These are phyloP conservation scores for Fusarium bactridioides DNA, from an alignment of 2,329 filamentous ascomycete species.

Conservation along the genomic window DNA sequence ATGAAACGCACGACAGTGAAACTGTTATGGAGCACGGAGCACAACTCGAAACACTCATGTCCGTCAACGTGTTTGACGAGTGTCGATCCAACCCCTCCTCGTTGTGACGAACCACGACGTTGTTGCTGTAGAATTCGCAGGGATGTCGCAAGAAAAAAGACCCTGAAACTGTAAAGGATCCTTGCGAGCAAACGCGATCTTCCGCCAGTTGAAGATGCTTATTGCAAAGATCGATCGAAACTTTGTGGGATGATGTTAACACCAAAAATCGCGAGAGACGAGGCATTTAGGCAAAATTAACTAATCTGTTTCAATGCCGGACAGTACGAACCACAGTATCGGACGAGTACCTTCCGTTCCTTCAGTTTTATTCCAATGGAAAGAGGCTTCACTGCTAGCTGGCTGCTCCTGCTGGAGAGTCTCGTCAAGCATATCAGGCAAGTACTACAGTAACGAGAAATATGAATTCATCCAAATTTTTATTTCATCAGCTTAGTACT, in stretches of 20 bases:
- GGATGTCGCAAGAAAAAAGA: constrained; percentile 6
- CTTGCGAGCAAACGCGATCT: constrained; percentile 1
- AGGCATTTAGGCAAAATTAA: not conserved
- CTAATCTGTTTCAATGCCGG: not conserved
- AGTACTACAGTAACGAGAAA: not conserved
- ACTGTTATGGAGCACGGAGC: constrained; percentile 22
- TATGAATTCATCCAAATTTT: not conserved
- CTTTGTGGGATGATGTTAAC: not conserved
- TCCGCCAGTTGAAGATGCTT: not conserved
- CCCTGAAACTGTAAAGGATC: constrained; percentile 17
- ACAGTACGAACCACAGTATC: not conserved
- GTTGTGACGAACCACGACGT: constrained; percentile 3
- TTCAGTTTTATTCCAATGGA: not conserved
- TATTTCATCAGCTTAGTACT: not conserved
- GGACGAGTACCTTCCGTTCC: not conserved
- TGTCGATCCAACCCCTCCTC: constrained; percentile 15
- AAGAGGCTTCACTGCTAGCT: not conserved
- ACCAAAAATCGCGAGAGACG: not conserved
- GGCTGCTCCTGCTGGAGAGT: not conserved
- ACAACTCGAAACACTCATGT: constrained; percentile 26
- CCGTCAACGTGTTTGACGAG: constrained; percentile 31
- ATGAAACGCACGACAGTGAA: constrained; percentile 36
- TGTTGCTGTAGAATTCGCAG: constrained; percentile 11
- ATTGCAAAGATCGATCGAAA: not conserved
- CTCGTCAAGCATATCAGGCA: not conserved